Base-by-base conservation (phyloP, 768 basidiomycete species). In the Leccinum uliginosum region DNA sequence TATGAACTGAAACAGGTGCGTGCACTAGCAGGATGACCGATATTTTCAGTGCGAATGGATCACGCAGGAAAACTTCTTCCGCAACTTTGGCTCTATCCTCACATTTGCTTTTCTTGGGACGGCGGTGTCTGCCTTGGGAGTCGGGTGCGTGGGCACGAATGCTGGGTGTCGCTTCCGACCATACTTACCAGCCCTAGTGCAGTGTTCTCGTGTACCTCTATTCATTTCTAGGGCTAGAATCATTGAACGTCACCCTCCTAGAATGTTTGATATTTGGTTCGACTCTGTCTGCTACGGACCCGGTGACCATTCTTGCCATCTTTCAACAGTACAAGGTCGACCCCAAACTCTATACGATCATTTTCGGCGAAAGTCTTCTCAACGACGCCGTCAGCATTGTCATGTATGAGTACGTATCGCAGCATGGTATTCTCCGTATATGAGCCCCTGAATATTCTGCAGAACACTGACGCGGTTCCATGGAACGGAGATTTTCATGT, bases 311-410 rank as follows among this genome's bases (percentile, higher is more conserved):
- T 68, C 80, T 99, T 30, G 92, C 96, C 45, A 98, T 99, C 53
- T 99, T 99, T 79, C 93, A 97, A 65, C 92, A 97, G 65, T 91
- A 96, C 77, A 97, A 98, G 70, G 95, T 98, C 64, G 97, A 99
- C 73, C 95, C 97, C 1, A 98, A 98, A 70, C 80, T 99, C 9
- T 98, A 98, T 75, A 89, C 87, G 46, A 83, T 98, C 72, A 99
- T 99, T 62, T 99, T 98, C 67, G 97, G 97, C 26, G 97, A 98
- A 73, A 91, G 87, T 73, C 80, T 99, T 57, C 75, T 99, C 58
- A 99, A 99, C 74, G 97, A 99, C 78, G 97, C 97, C 19, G 97
- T 98, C 67, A 93, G 92, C 81, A 98, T 98, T 77, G 95, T 98
- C 73, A 94, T 99, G 91, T 98, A 98, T 74, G 97, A 99, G 94